Base-by-base conservation (phyloP, 2,329 filamentous ascomycete species). In the Beauveria sp. region DNA sequence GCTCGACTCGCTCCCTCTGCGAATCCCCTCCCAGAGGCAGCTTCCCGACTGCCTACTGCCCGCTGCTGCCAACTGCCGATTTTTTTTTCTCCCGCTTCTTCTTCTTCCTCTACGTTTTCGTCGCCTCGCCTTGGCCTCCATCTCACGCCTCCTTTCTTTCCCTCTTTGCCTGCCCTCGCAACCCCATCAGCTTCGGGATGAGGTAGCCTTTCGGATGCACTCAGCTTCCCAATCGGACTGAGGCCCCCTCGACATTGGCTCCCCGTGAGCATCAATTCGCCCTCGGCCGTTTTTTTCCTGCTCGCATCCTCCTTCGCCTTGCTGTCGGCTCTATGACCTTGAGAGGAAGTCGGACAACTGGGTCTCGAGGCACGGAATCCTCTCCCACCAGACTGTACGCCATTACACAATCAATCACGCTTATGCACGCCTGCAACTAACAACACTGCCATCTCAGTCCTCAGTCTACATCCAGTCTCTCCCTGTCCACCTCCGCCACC, bases 161-260 rank as follows among this genome's bases (percentile, higher is more conserved):
- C 38, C 14, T 43, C n/a, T 58, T 34, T 45, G n/a, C 51, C 20
- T 34, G 43, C 34, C 22, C 51, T 45, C 38, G 69, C n/a, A n/a
- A 10, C n/a, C 42, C 58, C 49, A 53, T 54, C 40, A 59, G 49
- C 42, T 60, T 60, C 80, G 81, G 79, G 80, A 85, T 85, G 82
- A 79, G 81, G 82, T 84, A 84, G 79, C 76, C 74, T 71, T 72
- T 74, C 76, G 75, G 74, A 75, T 77, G 75, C 73, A 74, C 81
- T 83, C 82, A 83, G 81, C 78, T 83, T 81, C 82, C 76, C 82
- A 75, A 79, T 77, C 75, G 82, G 82, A 84, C 82, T 84, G 81
- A 81, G 80, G 74, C 43, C 65, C 63, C 46, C 55, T 43, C 24
- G 51, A 69, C 68, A 26, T 42, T 61, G 28, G 42, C 52, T 53